A percentile compares a stretch with the other conserved stretches of the same genome.
Evolutionary conservation across 2,329 filamentous ascomycete genomes (phyloP).

Genomic region (Fusarium marasasianum): DNA sequence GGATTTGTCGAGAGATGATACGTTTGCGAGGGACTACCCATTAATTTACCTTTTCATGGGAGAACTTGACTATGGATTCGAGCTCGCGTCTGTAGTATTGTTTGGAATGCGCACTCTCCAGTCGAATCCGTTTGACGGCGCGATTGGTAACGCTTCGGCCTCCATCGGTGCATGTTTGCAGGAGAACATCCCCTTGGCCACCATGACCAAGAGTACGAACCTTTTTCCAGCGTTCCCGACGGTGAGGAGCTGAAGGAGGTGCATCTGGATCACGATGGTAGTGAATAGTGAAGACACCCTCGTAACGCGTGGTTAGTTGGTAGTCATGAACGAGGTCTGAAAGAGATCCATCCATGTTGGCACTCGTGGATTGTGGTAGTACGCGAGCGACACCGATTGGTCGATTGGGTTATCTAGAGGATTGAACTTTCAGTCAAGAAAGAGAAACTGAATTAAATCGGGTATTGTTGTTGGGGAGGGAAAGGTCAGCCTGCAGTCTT

Average conservation of each 20-base stretch:
- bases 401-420: no score
- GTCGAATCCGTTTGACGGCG: not conserved
- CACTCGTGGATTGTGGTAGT: no score
- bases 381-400: no score
- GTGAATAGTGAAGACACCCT: not conserved
- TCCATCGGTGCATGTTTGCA: not conserved
- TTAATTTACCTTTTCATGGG: not conserved
- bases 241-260: not conserved
- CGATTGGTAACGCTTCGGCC: not conserved
- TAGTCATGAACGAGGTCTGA: not conserved
- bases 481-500: no score
- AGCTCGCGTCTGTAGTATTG: not conserved
- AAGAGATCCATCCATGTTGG: no score
- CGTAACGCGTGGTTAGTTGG: not conserved
- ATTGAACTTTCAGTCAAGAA: no score
- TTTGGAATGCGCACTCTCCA: not conserved
- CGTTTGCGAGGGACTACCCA: not conserved
- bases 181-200: not conserved
- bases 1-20: fast-evolving
- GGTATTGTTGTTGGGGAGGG: no score
- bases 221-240: not conserved
- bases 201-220: not conserved
- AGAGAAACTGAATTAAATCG: no score
- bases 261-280: not conserved
- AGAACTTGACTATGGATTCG: not conserved